These are phyloP conservation scores for Rasamsonia emersonii DNA, from an alignment of 2,329 filamentous ascomycete genomes.

Conservation along the genomic window DNA sequence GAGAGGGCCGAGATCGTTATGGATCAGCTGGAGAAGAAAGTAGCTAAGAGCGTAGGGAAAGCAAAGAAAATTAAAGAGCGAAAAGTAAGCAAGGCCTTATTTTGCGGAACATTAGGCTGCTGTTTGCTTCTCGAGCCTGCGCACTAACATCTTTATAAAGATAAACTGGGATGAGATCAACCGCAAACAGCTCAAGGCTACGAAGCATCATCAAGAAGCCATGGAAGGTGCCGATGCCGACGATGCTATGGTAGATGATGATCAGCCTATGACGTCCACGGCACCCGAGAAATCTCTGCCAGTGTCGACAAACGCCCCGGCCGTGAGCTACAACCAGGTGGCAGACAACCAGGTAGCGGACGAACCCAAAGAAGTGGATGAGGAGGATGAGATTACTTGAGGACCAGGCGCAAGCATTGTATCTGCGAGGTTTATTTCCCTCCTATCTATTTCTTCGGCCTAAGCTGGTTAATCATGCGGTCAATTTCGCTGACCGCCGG, in stretches of 20 bases:
- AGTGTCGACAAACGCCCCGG: conserved; percentile 9
- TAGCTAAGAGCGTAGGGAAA: conserved; percentile 43
- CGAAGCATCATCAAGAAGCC: conserved; percentile 35
- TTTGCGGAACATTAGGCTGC: conserved; percentile 6
- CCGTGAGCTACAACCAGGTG: conserved; percentile 3
- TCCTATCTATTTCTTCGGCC: conserved; percentile 33
- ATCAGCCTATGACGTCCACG: conserved; percentile 9
- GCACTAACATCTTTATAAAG: conserved; percentile 12
- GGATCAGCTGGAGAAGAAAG: conserved; percentile 49
- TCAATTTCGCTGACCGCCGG: conserved; percentile 72
- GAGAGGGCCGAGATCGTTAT: conserved; percentile 47
- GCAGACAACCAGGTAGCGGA: conserved; percentile 15
- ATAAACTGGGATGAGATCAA: conserved; percentile 36
- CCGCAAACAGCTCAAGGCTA: conserved; percentile 19
- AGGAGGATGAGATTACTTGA: conserved; percentile 39
- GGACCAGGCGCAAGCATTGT: conserved; percentile 1
- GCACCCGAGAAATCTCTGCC: conserved; percentile 8
- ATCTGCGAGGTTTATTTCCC: conserved; percentile 8
- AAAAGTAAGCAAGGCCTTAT: conserved; percentile 19
- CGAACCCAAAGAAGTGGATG: conserved; percentile 22
- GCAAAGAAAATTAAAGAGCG: conserved; percentile 42
- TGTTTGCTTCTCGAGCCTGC: conserved; percentile 1
- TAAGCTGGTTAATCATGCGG: conserved; percentile 55
- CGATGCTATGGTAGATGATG: conserved; percentile 33
- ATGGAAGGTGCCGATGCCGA: conserved; percentile 44